Percentiles rank a stretch among this genome's conserved stretches.
Evolutionary conservation across 2,329 filamentous ascomycete genomes (phyloP).

Genomic region (Chrysoporthe puriensis): DNA sequence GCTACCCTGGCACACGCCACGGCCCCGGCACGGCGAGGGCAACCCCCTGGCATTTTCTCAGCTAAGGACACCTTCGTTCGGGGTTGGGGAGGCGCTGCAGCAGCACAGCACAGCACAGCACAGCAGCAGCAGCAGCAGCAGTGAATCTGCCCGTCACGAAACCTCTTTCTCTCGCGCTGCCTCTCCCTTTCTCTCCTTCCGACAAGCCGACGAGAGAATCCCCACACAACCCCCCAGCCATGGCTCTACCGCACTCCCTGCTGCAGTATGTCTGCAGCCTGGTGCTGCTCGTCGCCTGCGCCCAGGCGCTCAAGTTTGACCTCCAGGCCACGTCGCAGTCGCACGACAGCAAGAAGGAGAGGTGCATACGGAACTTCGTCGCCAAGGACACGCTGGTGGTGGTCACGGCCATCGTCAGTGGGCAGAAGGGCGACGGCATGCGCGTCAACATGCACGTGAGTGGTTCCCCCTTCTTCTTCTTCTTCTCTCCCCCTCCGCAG

Average conservation of each 20-base stretch:
- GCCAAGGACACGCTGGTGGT: constrained; percentile 90
- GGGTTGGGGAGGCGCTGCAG: neutral
- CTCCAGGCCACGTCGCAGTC: constrained; percentile 66
- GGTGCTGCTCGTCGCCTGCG: constrained; percentile 57
- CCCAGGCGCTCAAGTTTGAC: constrained; percentile 88
- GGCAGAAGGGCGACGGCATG: constrained; percentile 90
- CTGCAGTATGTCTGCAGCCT: constrained; percentile 64
- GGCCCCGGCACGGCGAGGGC: neutral
- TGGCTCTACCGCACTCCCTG: constrained; percentile 55
- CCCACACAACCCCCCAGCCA: constrained; percentile 36
- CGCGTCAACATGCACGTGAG: constrained; percentile 88
- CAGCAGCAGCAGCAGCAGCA: neutral
- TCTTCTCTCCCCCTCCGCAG: too few relatives aligned
- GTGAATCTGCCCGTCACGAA: constrained; percentile 1
- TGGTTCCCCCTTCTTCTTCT: constrained; percentile 30
- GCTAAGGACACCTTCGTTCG: constrained; percentile 27
- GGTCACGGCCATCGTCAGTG: constrained; percentile 86
- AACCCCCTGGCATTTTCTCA: constrained; percentile 16
- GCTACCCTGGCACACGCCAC: neutral
- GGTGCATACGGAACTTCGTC: constrained; percentile 97
- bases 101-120: neutral
- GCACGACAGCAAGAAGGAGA: constrained; percentile 70
- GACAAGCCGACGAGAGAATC: neutral
- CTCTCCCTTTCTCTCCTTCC: neutral
- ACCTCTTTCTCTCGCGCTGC: neutral